phyloP scores from a whole-genome alignment of 2,329 filamentous ascomycete species.

The Penicillium decumbens region DNA sequence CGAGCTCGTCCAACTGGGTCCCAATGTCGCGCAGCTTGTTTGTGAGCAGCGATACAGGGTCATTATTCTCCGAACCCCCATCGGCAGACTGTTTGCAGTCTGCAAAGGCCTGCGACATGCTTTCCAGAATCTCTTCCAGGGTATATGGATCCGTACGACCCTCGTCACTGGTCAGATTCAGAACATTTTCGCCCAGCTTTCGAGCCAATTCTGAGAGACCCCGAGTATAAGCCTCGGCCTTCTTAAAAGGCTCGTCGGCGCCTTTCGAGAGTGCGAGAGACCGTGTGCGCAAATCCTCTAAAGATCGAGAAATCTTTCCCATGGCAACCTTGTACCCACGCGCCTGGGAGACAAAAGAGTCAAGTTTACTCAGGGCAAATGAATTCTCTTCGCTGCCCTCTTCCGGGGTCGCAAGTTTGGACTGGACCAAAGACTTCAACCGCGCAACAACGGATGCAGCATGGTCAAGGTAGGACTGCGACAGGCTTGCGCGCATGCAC shows the following conservation, averaged over 20 bases:
- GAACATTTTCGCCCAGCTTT: constrained; percentile 62
- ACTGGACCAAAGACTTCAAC: constrained; percentile 62
- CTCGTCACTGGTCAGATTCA: constrained; percentile 65
- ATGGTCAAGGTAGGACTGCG: constrained; percentile 78
- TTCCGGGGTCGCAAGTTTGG: constrained; percentile 52
- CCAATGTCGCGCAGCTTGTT: constrained; percentile 63
- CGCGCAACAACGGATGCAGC: constrained; percentile 64
- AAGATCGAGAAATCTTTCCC: constrained; percentile 68
- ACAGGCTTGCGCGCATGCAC: constrained; percentile 68
- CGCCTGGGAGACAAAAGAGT: constrained; percentile 67
- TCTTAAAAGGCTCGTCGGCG: constrained; percentile 64
- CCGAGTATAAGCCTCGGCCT: constrained; percentile 60
- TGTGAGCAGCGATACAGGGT: constrained; percentile 65
- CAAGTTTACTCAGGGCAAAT: constrained; percentile 65
- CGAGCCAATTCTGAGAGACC: constrained; percentile 64
- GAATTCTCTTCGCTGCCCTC: constrained; percentile 67
- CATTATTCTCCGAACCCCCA: constrained; percentile 35
- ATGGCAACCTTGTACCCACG: constrained; percentile 79
- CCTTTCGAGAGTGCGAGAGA: constrained; percentile 69
- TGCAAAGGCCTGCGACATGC: constrained; percentile 45
- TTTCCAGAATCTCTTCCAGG: constrained; percentile 60
- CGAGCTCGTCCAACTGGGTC: constrained; percentile 64
- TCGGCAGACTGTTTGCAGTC: constrained; percentile 27
- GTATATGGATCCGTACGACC: constrained; percentile 64
- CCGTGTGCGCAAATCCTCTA: constrained; percentile 71